A percentile compares a stretch with the other conserved stretches of the same genome.
phyloP scores from a whole-genome alignment of 1,284 basidiomycete species.

The Ustilago curta region DNA sequence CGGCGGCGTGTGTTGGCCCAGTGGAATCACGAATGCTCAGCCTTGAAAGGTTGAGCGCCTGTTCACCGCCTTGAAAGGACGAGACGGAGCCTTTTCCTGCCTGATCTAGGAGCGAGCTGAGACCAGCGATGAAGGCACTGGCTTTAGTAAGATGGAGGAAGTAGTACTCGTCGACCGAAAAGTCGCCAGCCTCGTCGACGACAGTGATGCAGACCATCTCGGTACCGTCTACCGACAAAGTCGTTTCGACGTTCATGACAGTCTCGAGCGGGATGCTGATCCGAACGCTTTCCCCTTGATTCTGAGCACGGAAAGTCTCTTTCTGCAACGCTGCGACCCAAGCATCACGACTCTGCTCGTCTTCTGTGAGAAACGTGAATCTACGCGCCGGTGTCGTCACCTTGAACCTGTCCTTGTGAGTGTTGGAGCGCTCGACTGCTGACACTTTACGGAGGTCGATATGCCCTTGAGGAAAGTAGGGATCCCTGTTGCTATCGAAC shows the following conservation, averaged over 20 bases:
- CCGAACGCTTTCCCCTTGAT: slow-evolving; percentile 89
- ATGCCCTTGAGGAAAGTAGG: slow-evolving; percentile 95
- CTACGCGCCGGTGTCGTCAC: slow-evolving; percentile 65
- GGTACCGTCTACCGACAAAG: slow-evolving; percentile 65
- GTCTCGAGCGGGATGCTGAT: slow-evolving; percentile 93
- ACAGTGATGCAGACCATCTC: slow-evolving; percentile 61
- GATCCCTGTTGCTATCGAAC: slow-evolving; percentile 76
- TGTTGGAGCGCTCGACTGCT: slow-evolving; percentile 81
- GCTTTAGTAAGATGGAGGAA: slow-evolving; percentile 56
- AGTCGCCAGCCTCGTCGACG: slow-evolving; percentile 54
- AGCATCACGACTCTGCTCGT: slow-evolving; percentile 65
- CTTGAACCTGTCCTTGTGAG: slow-evolving; percentile 72
- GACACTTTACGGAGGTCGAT: slow-evolving; percentile 91
- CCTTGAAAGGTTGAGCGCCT: slow-evolving; percentile 25
- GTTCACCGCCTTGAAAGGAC: slow-evolving; percentile 24
- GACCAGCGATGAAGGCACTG: slow-evolving; percentile 29
- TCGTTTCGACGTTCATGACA: slow-evolving; percentile 87
- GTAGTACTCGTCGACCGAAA: slow-evolving; percentile 61
- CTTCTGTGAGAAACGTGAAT: slow-evolving; percentile 68
- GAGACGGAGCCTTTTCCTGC: slow-evolving; percentile 12
- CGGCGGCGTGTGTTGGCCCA: slow-evolving; percentile 15
- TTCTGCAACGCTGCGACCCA: slow-evolving; percentile 94
- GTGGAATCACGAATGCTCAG: slow-evolving; percentile 49
- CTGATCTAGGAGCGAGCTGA: slow-evolving; percentile 21
- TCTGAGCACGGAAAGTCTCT: slow-evolving; percentile 90